Evolutionary conservation across 2,329 filamentous ascomycete species (phyloP).

Genomic region (Xylariaceae sp.): DNA sequence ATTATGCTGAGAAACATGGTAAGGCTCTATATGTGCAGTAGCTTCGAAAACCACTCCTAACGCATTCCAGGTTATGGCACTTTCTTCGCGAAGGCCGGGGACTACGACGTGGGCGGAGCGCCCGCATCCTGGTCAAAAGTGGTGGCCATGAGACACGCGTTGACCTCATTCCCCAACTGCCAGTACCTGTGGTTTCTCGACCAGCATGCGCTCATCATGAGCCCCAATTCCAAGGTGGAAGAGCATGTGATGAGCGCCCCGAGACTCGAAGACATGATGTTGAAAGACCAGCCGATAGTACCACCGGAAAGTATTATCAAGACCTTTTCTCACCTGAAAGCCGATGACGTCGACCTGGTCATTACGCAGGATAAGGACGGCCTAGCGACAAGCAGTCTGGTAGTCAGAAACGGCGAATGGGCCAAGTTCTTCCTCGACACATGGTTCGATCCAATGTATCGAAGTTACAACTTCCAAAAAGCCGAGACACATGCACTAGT

Average conservation of each 20-base stretch:
- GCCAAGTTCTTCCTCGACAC: conserved; percentile 87
- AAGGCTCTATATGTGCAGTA: conserved; percentile 22
- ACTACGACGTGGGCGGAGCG: conserved; percentile 64
- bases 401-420: conserved; percentile 82
- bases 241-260: conserved; percentile 62
- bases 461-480: conserved; percentile 94
- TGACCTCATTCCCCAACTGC: conserved; percentile 70
- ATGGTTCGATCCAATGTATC: conserved; percentile 93
- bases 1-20: conserved; percentile 87
- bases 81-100: conserved; percentile 71
- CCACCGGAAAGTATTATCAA: conserved; percentile 96
- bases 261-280: conserved; percentile 71
- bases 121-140: conserved; percentile 69
- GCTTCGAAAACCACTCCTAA: neutral
- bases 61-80: conserved; percentile 66
- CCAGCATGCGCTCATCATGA: conserved; percentile 82
- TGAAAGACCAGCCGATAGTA: conserved; percentile 78
- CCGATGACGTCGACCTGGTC: conserved; percentile 72
- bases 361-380: conserved; percentile 81
- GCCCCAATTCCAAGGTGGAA: conserved; percentile 64
- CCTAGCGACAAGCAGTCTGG: conserved; percentile 68
- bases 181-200: conserved; percentile 86
- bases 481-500: conserved; percentile 88
- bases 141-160: conserved; percentile 81
- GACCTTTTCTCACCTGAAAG: conserved; percentile 78